Evolutionary conservation across 1,284 basidiomycete genomes (phyloP), one percentile per base, ranked within the genome.

Genomic region (Vanrija sp.): DNA sequence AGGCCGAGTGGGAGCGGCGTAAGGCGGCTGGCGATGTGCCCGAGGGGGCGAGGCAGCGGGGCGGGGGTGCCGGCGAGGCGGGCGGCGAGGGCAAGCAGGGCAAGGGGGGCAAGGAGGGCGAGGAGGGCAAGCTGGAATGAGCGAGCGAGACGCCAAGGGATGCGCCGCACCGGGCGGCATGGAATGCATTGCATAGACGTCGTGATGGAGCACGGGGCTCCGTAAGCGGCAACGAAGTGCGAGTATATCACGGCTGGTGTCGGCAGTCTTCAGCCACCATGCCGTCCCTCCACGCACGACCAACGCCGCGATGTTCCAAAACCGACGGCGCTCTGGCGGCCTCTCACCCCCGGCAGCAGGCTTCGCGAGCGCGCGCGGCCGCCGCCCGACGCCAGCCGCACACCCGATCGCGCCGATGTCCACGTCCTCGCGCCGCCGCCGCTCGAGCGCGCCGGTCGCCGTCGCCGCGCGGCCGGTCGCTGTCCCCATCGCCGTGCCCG

Each of bases 1-100:
- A 61, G 53, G 55, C 51, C 14, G 59, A 46, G 21, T 61, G 51
- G 40, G 51, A 49, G 21, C 53, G 47, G 16, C 34, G 46, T 14
- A 51, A 58, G 46, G 59, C 59, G 7, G 43, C 46, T 2, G 54
- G 52, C 10, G 52, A 57, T 21, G 40, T 42, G 40, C 40, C 40
- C 6, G n/a, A 16, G 18, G 40, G 16, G 34, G 4, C 12, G 5
- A 34, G 34, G 34, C 9, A 5, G 12, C 9, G 12, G 34, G 34
- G 34, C 12, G 12, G 12, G 34, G 2, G 34, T 2, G 12, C 4
- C n/a, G n/a, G n/a, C n/a, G n/a, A n/a, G 34, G 14, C 39, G 15
- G 39, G 15, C 39, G 18, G 18, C 16, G 39, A 40, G 16, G 39
- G 39, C 10, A 15, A 19, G 26, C 12, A 16, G 38, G 40, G 6